Percentiles rank a stretch among this genome's conserved stretches.
These are phyloP conservation scores for Arctium minus DNA, from an alignment of 129 eudicot species.

Conservation along the genomic window DNA sequence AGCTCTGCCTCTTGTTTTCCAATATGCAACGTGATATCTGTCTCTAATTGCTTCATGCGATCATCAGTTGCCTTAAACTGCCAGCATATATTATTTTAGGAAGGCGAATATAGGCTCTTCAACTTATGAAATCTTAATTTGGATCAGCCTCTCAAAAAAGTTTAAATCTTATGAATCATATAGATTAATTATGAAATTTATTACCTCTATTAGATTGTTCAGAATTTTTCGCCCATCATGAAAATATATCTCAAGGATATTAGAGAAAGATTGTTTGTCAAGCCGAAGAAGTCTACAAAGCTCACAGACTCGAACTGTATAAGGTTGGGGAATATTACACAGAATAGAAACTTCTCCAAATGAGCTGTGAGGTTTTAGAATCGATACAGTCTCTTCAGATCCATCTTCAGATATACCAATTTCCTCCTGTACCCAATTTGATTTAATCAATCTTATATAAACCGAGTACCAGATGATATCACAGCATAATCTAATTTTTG, in stretches of 20 bases:
- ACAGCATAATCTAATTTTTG: neutral
- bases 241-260: conserved; percentile 84
- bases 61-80: conserved; percentile 69
- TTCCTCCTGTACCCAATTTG: conserved; percentile 60
- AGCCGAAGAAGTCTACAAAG: conserved; percentile 88
- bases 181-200: neutral
- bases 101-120: neutral
- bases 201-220: conserved; percentile 87
- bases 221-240: conserved; percentile 77
- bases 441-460: neutral
- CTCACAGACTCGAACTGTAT: conserved; percentile 80
- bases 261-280: conserved; percentile 86
- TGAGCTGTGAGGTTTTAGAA: conserved; percentile 53
- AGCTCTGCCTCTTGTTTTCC: conserved; percentile 93
- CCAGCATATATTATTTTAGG: conserved; percentile 28
- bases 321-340: conserved; percentile 91
- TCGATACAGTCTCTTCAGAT: conserved; percentile 59
- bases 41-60: conserved; percentile 74
- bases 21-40: conserved; percentile 75
- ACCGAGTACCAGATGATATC: neutral
- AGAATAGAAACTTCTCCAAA: conserved; percentile 89
- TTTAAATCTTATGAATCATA: neutral
- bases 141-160: neutral
- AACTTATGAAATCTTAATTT: neutral
- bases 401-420: conserved; percentile 71